phyloP scores from a whole-genome alignment of 768 basidiomycete species.

The Wakefieldia striispora region DNA sequence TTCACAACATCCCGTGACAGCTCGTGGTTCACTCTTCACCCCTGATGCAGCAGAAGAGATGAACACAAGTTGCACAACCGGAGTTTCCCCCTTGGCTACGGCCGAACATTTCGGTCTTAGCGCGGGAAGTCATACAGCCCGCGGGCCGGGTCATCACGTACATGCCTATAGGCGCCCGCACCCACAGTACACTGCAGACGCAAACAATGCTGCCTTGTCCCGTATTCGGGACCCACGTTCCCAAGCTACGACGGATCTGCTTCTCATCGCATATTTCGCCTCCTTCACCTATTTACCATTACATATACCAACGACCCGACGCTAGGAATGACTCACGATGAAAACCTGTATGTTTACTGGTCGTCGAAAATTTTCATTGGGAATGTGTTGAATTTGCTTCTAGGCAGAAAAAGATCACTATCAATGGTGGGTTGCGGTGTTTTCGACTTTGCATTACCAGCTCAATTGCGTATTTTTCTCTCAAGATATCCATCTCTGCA shows the following conservation, averaged over 20 bases:
- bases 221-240: constrained; percentile 9
- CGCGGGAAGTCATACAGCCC: not conserved
- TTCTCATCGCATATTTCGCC: not conserved
- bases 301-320: constrained; percentile 1
- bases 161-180: constrained; percentile 8
- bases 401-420: constrained; percentile 10
- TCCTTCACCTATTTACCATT: not conserved
- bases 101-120: constrained; percentile 2
- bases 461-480: not conserved
- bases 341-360: constrained; percentile 4
- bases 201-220: constrained; percentile 10
- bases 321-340: not conserved
- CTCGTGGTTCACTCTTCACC: not conserved
- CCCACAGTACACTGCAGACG: constrained; percentile 16
- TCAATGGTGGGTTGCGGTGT: constrained; percentile 5
- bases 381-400: not conserved
- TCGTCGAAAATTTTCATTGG: not conserved
- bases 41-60: not conserved
- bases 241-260: not conserved
- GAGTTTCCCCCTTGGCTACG: too few species aligned
- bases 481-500: constrained; percentile 13
- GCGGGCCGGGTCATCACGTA: not conserved
- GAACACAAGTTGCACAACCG: not conserved
- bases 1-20: not conserved
- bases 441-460: not conserved